Base-by-base conservation (phyloP, 2,329 filamentous ascomycete genomes). In the Ascochyta clinopodiicola region DNA sequence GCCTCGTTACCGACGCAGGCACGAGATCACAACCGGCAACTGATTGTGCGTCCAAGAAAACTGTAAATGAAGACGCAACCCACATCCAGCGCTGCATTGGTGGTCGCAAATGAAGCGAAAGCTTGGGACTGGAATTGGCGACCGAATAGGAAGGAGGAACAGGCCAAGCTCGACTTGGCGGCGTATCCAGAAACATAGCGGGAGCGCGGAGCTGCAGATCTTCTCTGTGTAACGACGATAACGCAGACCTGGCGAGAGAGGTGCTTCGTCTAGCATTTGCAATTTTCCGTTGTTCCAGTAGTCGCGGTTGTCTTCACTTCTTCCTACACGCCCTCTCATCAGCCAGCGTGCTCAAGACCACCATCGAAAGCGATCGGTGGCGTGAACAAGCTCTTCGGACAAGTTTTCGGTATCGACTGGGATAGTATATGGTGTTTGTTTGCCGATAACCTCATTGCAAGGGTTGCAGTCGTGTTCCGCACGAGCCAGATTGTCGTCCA, bases 71-170 rank as follows among this genome's bases (percentile, higher is more conserved):
- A 58, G 38, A 43, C 45, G 27, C 56, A 62, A 44, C 56, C 56
- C 59, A 56, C 25, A 38, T 37, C 5, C 42, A 39, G 52, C 46
- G 57, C 55, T 43, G 62, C 59, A 73, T 71, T 73, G 69, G 70
- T 49, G 50, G 56, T 57, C 37, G 46, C 66, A 70, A 61, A 73
- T 73, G 69, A 68, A 66, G 38, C 37, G 62, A 64, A 70, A 70
- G 67, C 69, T 71, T 52, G 55, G 43, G 40, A 49, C 55, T 65
- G 60, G 56, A 58, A 51, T 52, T 49, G 45, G 45, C 19, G 53
- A 63, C 69, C 38, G 45, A 69, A 64, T 58, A 63, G 72, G 72
- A 68, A 74, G 72, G 71, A 69, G 70, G 66, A 60, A 59, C 56
- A 69, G 21, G 62, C 60, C 48, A 63, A 61, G 54, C 59, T 50